These are phyloP conservation scores for Cadophora sp. DNA, from an alignment of 2,329 filamentous ascomycete species.

Conservation along the genomic window DNA sequence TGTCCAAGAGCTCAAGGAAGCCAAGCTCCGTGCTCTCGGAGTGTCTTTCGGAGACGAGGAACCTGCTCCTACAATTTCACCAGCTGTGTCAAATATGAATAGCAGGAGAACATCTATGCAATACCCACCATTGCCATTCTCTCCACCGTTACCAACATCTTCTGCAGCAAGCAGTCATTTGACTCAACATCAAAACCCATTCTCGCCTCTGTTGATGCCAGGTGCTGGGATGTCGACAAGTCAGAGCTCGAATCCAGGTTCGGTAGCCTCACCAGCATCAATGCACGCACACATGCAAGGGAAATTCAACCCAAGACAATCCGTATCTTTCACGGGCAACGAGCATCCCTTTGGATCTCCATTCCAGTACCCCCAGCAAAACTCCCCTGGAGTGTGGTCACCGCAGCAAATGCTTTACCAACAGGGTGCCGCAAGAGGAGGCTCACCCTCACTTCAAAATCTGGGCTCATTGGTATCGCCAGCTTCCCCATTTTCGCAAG, in stretches of 20 bases:
- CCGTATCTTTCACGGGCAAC: conserved; percentile 68
- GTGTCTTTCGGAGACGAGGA: conserved; percentile 83
- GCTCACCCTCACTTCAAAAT: conserved; percentile 68
- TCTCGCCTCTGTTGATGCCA: conserved; percentile 59
- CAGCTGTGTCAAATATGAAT: conserved; percentile 61
- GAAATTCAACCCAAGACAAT: conserved; percentile 74
- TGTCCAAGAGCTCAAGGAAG: conserved; percentile 82
- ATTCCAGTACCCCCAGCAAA: conserved; percentile 69
- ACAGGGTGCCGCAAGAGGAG: conserved; percentile 59
- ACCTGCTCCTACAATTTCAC: conserved; percentile 68
- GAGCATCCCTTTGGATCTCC: conserved; percentile 67
- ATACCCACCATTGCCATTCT: conserved; percentile 79
- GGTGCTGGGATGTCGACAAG: conserved; percentile 64
- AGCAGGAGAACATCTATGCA: conserved; percentile 75
- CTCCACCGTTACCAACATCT: conserved; percentile 80
- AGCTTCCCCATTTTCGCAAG: conserved; percentile 62
- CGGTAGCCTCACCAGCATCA: conserved; percentile 75
- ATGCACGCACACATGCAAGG: conserved; percentile 63
- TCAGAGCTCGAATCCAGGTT: conserved; percentile 67
- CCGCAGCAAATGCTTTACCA: conserved; percentile 60
- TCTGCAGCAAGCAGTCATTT: conserved; percentile 77
- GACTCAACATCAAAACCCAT: conserved; percentile 62
- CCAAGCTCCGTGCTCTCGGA: conserved; percentile 89
- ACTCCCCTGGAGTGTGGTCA: conserved; percentile 65
- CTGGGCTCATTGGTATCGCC: conserved; percentile 66